These are phyloP conservation scores for Leishmania major DNA, from an alignment of 208 protist species.

Conservation along the genomic window DNA sequence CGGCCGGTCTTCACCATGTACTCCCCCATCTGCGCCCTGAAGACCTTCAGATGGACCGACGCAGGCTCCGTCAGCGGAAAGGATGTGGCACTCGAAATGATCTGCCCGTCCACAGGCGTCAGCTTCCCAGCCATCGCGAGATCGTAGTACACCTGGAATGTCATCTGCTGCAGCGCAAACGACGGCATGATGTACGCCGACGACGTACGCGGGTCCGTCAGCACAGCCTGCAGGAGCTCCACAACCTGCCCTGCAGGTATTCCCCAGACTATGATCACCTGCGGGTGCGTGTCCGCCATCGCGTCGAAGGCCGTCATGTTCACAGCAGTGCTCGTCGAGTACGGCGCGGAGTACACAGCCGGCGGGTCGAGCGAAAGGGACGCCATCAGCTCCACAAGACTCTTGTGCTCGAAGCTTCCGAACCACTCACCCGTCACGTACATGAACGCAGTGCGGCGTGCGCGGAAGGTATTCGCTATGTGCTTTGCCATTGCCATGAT, in stretches of 20 bases:
- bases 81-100: slow-evolving; percentile 42
- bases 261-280: slow-evolving; percentile 58
- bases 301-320: background rate
- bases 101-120: slow-evolving; percentile 28
- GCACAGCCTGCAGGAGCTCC: slow-evolving; percentile 31
- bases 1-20: slow-evolving; percentile 32
- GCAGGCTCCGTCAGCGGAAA: no score
- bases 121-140: slow-evolving; percentile 8
- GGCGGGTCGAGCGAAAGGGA: slow-evolving; percentile 3
- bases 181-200: slow-evolving; percentile 37
- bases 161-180: slow-evolving; percentile 22
- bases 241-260: slow-evolving; percentile 18
- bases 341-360: slow-evolving; percentile 27
- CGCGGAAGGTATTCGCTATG: slow-evolving; percentile 23
- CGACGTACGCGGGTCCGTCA: slow-evolving; percentile 39
- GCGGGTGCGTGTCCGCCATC: slow-evolving; percentile 46
- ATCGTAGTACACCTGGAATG: slow-evolving; percentile 25
- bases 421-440: slow-evolving; percentile 44
- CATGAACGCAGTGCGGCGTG: slow-evolving; percentile 55
- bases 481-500: slow-evolving; percentile 39
- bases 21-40: slow-evolving; percentile 39
- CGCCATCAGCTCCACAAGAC: background rate
- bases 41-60: no score
- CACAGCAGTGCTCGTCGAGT: slow-evolving; percentile 20
- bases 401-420: slow-evolving; percentile 32